Base-by-base conservation (phyloP, 345 rosid species). In the Citrus trifoliata region DNA sequence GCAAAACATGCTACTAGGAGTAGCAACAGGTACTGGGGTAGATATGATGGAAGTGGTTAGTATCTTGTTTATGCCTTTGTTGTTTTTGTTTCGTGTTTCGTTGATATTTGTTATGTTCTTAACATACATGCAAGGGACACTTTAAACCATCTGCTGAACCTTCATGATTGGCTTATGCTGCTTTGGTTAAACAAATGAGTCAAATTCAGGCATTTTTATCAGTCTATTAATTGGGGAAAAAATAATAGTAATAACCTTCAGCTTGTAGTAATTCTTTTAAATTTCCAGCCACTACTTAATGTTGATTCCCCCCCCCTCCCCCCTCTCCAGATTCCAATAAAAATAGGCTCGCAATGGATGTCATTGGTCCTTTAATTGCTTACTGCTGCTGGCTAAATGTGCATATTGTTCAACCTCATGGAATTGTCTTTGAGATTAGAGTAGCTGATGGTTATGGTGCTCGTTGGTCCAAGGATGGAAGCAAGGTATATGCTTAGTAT, bases 381-480 rank as follows among this genome's bases (percentile, higher is more conserved):
- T 55, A 86, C 22, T 93, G 87, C 84, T 80, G 86, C 78, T 91
- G 98, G 97, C 84, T 86, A 81, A 91, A 91, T 83, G 75, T 89
- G 83, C 90, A 90, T 82, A 79, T 85, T 9, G 90, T 87, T 82
- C 90, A 89, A 76, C 91, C 88, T 37, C 95, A 87, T 28, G 95
- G 96, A 37, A 83, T 77, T 78, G 91, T 93, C 70, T 91, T 89
- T 40, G 96, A 91, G 88, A 88, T 91, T 77, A 80, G 97, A 78
- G 87, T 82, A 69, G 82, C 77, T 77, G 84, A 88, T 64, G 96
- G 93, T 60, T 93, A 89, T 62, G 96, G 95, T 71, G 96, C 91
- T 51, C 85, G 92, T 66, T 94, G 96, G 95, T 90, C 95, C 24
- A 78, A 59, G 70, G 95, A 93, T 85, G 93, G 97, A 73, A 80